Conservation (phyloP, 805 yeast species). For the Saccharomycopsis malanga region DNA sequence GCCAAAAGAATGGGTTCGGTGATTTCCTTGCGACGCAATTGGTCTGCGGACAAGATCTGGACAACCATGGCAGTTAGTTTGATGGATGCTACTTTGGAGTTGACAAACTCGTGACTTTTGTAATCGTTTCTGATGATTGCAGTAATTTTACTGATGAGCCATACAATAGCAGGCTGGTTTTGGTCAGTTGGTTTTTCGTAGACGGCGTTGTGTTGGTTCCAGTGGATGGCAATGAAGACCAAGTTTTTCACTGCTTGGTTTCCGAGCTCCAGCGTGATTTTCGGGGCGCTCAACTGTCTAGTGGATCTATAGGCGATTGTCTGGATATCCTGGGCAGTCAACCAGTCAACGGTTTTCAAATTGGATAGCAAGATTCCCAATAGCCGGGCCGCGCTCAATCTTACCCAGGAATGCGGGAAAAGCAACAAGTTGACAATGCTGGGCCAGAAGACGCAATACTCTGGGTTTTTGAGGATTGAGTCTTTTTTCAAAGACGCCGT, state of each 20-base stretch:
- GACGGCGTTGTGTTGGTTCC: slow-evolving; percentile 44
- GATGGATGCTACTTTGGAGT: slow-evolving; percentile 61
- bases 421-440: slow-evolving; percentile 47
- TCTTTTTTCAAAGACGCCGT: slow-evolving; percentile 34
- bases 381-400: slow-evolving; percentile 58
- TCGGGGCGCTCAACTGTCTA: slow-evolving; percentile 79
- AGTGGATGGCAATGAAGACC: slow-evolving; percentile 49
- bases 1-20: slow-evolving; percentile 39
- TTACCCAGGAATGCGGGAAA: slow-evolving; percentile 90
- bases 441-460: slow-evolving; percentile 42
- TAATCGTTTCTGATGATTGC: slow-evolving; percentile 61
- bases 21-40: slow-evolving; percentile 40
- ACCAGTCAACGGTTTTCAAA: slow-evolving; percentile 28
- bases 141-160: slow-evolving; percentile 58
- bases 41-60: slow-evolving; percentile 40
- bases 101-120: slow-evolving; percentile 42
- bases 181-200: slow-evolving; percentile 31
- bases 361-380: slow-evolving; percentile 45
- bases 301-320: slow-evolving; percentile 58
- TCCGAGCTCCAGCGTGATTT: slow-evolving; percentile 55
- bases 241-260: slow-evolving; percentile 60
- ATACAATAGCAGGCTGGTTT: slow-evolving; percentile 39
- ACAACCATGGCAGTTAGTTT: slow-evolving; percentile 62
- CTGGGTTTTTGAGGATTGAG: slow-evolving; percentile 22
- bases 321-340: slow-evolving; percentile 48